A percentile compares a stretch with the other conserved stretches of the same genome.
Evolutionary conservation across 2,329 filamentous ascomycete genomes (phyloP).

Genomic region (Claviceps maximensis): DNA sequence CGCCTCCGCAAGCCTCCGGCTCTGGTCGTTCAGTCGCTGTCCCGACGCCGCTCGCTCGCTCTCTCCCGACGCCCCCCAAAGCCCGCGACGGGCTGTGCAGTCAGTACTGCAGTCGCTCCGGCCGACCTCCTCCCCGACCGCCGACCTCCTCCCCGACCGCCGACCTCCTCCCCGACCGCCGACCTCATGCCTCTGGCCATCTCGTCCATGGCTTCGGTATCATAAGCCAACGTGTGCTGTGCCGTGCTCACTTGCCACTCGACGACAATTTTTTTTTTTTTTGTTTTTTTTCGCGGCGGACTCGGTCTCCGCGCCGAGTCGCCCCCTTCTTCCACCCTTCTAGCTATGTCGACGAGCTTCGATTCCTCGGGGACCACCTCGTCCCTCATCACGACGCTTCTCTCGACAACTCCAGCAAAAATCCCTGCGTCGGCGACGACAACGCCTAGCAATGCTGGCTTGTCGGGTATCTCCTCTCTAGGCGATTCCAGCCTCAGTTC

Average conservation of each 20-base stretch:
- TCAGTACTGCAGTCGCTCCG: too few species aligned
- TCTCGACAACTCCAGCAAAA: neutral
- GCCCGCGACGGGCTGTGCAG: too few species aligned
- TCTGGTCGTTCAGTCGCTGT: neutral
- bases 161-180: neutral
- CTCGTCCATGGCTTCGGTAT: neutral
- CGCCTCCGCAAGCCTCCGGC: neutral
- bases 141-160: neutral
- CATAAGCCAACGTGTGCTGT: neutral
- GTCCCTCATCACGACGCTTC: neutral
- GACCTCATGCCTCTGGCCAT: neutral
- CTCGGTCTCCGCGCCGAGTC: neutral
- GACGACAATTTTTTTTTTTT: neutral
- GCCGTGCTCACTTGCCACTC: neutral
- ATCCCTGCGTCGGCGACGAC: neutral
- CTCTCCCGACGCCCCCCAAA: too few species aligned
- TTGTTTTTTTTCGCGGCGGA: neutral
- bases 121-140: too few species aligned
- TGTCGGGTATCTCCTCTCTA: neutral
- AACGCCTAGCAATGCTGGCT: neutral
- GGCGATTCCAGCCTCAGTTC: constrained; percentile 22
- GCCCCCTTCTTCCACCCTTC: neutral
- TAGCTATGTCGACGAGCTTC: constrained; percentile 5
- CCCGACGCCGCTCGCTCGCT: neutral
- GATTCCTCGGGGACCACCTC: constrained; percentile 3